These are phyloP conservation scores for Tinospora cordifolia DNA, from an alignment of 164 flowering plant genomes.

Conservation along the genomic window DNA sequence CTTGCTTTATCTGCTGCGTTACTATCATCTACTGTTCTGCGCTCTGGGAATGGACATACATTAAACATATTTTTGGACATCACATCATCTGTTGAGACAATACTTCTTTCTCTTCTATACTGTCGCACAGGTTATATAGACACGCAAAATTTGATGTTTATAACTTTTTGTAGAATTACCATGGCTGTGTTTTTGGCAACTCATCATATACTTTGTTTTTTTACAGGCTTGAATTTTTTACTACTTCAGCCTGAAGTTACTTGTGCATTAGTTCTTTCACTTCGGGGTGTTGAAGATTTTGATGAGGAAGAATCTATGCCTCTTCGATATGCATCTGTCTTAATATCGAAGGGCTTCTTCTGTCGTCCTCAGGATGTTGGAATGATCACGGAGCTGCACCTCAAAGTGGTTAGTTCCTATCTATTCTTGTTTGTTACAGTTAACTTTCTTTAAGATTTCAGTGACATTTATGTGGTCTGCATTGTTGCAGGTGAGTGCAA, in stretches of 20 bases:
- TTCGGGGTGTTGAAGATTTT: conserved; percentile 44
- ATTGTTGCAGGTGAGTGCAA: conserved; percentile 55
- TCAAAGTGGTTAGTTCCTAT: conserved; percentile 65
- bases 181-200: not conserved
- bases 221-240: conserved; percentile 67
- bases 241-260: conserved; percentile 70
- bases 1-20: conserved; percentile 86
- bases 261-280: conserved; percentile 49
- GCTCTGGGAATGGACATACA: conserved; percentile 46
- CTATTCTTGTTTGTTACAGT: not conserved
- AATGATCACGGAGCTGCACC: conserved; percentile 55
- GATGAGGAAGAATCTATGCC: conserved; percentile 64
- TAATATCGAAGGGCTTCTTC: conserved; percentile 74
- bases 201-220: not conserved
- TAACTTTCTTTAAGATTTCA: not conserved
- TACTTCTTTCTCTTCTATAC: conserved; percentile 67
- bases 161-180: not conserved
- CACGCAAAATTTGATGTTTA: not conserved
- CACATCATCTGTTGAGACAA: conserved; percentile 51
- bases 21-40: conserved; percentile 59
- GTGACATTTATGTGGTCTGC: not conserved
- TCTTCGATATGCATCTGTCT: conserved; percentile 65
- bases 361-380: conserved; percentile 68
- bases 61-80: conserved; percentile 57
- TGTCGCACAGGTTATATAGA: conserved; percentile 68